These are phyloP conservation scores for Starmerella potacharoeniae DNA, from an alignment of 805 yeast species.

Conservation along the genomic window DNA sequence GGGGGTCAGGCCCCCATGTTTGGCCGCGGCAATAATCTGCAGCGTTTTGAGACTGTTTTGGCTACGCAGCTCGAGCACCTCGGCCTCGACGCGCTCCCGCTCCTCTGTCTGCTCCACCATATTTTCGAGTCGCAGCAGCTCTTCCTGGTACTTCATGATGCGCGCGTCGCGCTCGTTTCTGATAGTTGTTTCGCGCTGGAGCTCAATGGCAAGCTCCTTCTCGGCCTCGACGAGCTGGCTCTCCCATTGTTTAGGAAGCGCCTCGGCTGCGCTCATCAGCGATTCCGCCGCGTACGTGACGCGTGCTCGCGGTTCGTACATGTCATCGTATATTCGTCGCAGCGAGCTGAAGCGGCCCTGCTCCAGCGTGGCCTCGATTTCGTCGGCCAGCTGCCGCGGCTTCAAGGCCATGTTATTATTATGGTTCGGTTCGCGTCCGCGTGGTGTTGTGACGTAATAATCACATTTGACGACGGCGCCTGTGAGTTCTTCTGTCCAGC, in stretches of 20 bases:
- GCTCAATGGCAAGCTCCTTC: constrained; percentile 1
- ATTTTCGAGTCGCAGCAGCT: background rate
- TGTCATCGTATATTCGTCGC: background rate
- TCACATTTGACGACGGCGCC: background rate
- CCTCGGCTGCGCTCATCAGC: background rate
- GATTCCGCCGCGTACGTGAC: background rate
- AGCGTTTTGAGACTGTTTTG: background rate
- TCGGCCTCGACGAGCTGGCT: background rate
- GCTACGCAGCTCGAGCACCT: background rate
- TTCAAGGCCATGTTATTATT: background rate
- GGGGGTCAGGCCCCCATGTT: background rate
- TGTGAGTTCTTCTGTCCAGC: too few species aligned
- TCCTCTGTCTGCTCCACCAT: constrained; percentile 1
- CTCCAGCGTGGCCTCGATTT: constrained; percentile 2
- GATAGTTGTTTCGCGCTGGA: background rate
- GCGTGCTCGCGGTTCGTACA: background rate
- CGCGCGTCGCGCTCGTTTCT: background rate
- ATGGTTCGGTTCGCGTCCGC: background rate
- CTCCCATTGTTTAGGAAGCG: background rate
- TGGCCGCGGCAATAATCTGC: background rate
- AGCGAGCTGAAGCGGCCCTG: constrained; percentile 1
- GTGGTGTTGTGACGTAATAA: background rate
- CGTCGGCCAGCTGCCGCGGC: constrained; percentile 5
- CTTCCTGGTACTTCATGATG: background rate
- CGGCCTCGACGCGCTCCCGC: constrained; percentile 2